phyloP scores from a whole-genome alignment of 2,329 filamentous ascomycete genomes.

The Aspergillus nomiae region DNA sequence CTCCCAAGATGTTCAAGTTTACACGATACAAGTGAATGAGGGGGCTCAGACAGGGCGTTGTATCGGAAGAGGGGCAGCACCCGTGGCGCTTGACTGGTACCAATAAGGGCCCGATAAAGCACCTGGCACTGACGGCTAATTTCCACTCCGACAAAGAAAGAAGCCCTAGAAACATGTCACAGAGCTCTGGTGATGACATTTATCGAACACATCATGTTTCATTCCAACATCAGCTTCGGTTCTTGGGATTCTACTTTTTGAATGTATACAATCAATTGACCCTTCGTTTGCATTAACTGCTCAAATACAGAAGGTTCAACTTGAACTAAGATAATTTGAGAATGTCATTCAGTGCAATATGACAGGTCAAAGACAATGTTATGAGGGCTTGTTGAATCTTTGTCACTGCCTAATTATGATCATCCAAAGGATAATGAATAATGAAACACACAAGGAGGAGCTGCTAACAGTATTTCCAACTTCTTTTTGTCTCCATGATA shows the following conservation, averaged over 20 bases:
- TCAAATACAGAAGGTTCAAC: too few relatives aligned
- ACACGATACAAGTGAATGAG: neutral
- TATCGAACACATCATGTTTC: neutral
- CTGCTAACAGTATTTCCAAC: neutral
- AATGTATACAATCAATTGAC: neutral
- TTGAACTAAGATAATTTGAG: neutral
- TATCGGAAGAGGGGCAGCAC: neutral
- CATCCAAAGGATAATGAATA: neutral
- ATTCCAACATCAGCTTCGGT: too few relatives aligned
- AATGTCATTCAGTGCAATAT: neutral
- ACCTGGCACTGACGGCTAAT: neutral
- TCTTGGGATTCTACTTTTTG: neutral
- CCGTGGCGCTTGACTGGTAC: neutral
- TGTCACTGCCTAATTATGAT: neutral
- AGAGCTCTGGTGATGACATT: neutral
- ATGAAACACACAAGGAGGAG: neutral
- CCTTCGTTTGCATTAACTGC: neutral
- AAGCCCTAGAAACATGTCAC: neutral
- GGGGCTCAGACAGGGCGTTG: neutral
- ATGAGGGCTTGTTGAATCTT: neutral
- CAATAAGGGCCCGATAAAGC: neutral
- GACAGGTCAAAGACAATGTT: neutral
- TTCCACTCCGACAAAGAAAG: neutral
- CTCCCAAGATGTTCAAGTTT: neutral
- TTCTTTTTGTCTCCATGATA: neutral